Base-by-base conservation (phyloP, 1,284 basidiomycete species). In the Sutorius eximius region DNA sequence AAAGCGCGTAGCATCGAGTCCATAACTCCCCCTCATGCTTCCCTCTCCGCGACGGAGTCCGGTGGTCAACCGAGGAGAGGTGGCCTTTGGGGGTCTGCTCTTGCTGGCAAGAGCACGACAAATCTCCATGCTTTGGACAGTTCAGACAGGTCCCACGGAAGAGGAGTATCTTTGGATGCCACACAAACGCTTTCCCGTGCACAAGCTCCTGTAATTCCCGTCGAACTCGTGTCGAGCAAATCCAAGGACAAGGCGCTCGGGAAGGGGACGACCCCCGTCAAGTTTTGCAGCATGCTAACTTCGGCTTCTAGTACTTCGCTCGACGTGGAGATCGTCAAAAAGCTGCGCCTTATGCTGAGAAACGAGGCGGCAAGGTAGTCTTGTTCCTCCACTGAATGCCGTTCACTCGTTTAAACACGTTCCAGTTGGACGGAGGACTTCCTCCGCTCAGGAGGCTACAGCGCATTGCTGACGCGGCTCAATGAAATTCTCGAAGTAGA, bases 401-500 rank as follows among this genome's bases (percentile, higher is more conserved):
- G 20, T 20, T 46, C 38, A 45, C 40, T 45, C 51, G 30, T 60
- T 58, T 51, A 59, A 54, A 52, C 55, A 51, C 37, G 40, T 55
- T 61, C 36, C 58, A 89, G 86, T 45, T 99, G 97, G 96, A 87
- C 97, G n/a, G 81, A 89, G 58, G 83, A 88, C n/a, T 99, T 98
- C 68, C 68, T 98, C 41, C 80, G 81, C 47, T 71, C 82, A 11
- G 93, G 93, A 7, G 96, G 97, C 1, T 99, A 98, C 66, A 80
- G 82, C 5, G 87, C 89, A 1, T 75, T 99, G 37, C 72, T 98
- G 24, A 87, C 86, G 1, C 81, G 94, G 45, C 74, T 99, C n/a
- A 91, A 94, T 58, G 96, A 99, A 71, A 80, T 99, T 11, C 78
- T 99, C 0, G 89, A 93, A 60, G 85, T 98, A 47, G 96, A 99